Evolutionary conservation across 225 moss, liverwort and hornwort species (phyloP), one percentile per base, ranked within the genome.

Genomic region (Thuidium tamariscinum): DNA sequence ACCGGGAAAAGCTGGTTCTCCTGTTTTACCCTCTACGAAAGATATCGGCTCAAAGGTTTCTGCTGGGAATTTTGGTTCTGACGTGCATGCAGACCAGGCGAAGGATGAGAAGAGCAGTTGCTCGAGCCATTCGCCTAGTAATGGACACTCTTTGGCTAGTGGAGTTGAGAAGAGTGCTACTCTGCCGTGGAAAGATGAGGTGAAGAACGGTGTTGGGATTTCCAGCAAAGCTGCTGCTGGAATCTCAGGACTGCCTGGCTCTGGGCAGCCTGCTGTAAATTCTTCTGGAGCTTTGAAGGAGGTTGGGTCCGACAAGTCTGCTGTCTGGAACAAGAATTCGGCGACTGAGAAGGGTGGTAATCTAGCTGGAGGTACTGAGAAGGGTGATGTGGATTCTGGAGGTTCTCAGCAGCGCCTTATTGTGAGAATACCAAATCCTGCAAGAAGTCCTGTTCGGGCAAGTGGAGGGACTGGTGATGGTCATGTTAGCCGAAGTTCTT

Each of bases 51-150:
- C 86, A 3, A 91, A 89, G 80, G 80, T 86, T 75, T 73, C 90
- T 62, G 79, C 77, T 39, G 92, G 87, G 46, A 87, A 88, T 76
- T 82, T 90, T 12, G 82, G 92, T 44, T 42, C 80, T 65, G 96
- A 97, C 71, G 62, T 89, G 68, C 89, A 90, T 41, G 84, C 82
- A 64, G 84, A 90, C 37, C 66, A 90, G 60, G 91, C 89, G 41
- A 97, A 99, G 88, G 98, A 99, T 69, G 98, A 99, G 90, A 97
- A 95, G 79, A 97, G 93, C 62, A 92, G 88, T 34, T 91, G 91
- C 76, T 93, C 97, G 34, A 88, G 91, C 49, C 98, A 94, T 85
- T 91, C 93, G 70, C 98, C 93, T 69, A 99, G 91, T 79, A 97
- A 95, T 85, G 98, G 95, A 5, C 94, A 96, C 80, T 89, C 92